phyloP scores from a whole-genome alignment of 2,329 filamentous ascomycete species.

The Leptodontidium sp. region DNA sequence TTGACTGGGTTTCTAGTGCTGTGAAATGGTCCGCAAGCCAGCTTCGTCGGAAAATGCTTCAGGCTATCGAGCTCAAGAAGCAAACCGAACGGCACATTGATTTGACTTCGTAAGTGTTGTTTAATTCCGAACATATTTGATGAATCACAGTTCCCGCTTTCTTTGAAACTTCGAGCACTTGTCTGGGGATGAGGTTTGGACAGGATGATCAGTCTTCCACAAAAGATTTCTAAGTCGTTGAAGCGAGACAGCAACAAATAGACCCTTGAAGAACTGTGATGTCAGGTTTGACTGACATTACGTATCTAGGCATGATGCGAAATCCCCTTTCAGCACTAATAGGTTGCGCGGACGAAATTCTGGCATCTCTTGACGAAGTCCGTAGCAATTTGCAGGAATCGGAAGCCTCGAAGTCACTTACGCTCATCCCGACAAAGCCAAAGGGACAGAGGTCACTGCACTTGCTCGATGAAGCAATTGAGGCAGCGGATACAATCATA shows the following conservation, averaged over 20 bases:
- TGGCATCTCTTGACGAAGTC: conserved; percentile 28
- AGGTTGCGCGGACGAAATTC: conserved; percentile 70
- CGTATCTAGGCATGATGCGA: conserved; percentile 65
- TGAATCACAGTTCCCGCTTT: too few relatives aligned
- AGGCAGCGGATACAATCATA: conserved; percentile 81
- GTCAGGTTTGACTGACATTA: not conserved
- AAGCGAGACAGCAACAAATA: too few relatives aligned
- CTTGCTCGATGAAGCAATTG: conserved; percentile 67
- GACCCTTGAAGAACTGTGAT: not conserved
- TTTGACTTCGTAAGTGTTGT: conserved; percentile 59
- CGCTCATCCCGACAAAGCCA: conserved; percentile 52
- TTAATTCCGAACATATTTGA: too few relatives aligned
- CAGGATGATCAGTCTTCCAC: too few relatives aligned
- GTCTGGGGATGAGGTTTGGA: too few relatives aligned
- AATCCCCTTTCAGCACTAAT: conserved; percentile 79
- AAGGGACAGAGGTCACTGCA: conserved; percentile 43
- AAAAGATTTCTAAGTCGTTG: too few relatives aligned
- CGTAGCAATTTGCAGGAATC: not conserved
- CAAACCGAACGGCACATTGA: conserved; percentile 85
- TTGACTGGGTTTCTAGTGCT: conserved; percentile 18
- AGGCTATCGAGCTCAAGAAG: conserved; percentile 65
- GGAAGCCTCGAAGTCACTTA: not conserved
- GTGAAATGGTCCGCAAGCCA: conserved; percentile 36
- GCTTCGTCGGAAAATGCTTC: conserved; percentile 50
- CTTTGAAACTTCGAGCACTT: too few relatives aligned